Base-by-base conservation (phyloP, 352 stramenopile genomes). In the Phytophthora lateralis region DNA sequence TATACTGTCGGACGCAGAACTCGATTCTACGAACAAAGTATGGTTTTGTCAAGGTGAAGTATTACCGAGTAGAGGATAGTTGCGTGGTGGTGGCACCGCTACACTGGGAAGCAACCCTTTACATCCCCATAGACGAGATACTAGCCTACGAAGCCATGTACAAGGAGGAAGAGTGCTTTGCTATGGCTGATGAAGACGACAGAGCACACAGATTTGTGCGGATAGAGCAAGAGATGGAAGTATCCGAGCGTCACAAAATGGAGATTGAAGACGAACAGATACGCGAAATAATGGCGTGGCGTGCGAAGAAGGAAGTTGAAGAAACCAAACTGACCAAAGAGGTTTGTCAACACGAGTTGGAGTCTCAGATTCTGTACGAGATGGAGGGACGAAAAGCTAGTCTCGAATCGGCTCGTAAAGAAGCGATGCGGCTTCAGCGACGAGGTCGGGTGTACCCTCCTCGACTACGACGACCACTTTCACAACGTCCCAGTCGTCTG, bases 91-190 rank as follows among this genome's bases (percentile, higher is more conserved):
- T 90, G 6, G 69, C 54, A 14, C 64, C 73, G 2, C 26, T 80
- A 0, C 34, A 65, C 2, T 94, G 82, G 82, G 44, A 78, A 21
- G 82, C 63, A 1, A 89, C 80, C 2, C 58, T 92, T 6, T 89
- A 69, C 38, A 63, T 90, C 3, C 66, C 70, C 0, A 43, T 89
- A 3, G 37, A 62, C 27, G 52, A 89, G 12, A 60, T 94, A 18
- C 24, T 89, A 15, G 50, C 50, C 2, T 51, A 70, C 11, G 84
- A 91, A 64, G 63, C 73, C 3, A 57, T 76, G 0, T 72, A 74
- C 54, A 69, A 67, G 24, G 70, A 94, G 48, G 64, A 75, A 34
- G 85, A 91, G 35, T 35, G 17, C 0, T 55, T 75, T 2, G 67
- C 66, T 11, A 89, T 94, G 81, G 39, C 56, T 0, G 37, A 41